Percentiles rank a stretch among this genome's conserved stretches.
Conservation (phyloP, 306 rosid genomes). For the Begonia peltatifolia region DNA sequence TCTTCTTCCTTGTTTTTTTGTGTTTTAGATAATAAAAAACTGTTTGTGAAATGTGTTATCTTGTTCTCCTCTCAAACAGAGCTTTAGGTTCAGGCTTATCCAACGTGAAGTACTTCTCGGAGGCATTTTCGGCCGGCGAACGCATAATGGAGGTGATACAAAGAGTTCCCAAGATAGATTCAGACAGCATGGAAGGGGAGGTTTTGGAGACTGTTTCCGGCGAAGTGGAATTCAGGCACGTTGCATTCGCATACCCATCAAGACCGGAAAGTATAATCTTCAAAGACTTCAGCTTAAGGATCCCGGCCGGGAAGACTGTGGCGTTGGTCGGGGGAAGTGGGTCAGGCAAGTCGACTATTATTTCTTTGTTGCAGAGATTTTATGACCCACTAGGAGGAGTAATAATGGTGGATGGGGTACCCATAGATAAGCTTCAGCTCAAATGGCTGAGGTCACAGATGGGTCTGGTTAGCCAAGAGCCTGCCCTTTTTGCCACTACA, state of each 20-base stretch:
- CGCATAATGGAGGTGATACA: constrained; percentile 43
- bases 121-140: constrained; percentile 37
- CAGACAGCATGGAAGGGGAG: constrained; percentile 27
- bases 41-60: too few relatives aligned
- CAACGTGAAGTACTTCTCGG: constrained; percentile 38
- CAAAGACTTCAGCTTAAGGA: constrained; percentile 42
- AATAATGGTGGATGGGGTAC: constrained; percentile 51
- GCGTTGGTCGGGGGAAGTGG: constrained; percentile 87
- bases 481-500: constrained; percentile 70
- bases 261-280: constrained; percentile 57
- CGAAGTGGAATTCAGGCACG: constrained; percentile 39
- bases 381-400: constrained; percentile 61
- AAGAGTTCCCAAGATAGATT: constrained; percentile 18
- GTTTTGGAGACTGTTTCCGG: constrained; percentile 31
- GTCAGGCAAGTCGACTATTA: constrained; percentile 71
- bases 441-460: constrained; percentile 69
- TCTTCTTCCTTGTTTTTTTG: not conserved
- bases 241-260: constrained; percentile 57
- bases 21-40: too few relatives aligned
- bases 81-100: constrained; percentile 28
- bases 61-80: not conserved
- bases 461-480: constrained; percentile 83
- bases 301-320: constrained; percentile 47
- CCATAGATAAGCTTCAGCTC: constrained; percentile 32
- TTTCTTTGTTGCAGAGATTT: constrained; percentile 68